Percentiles rank a stretch among this genome's conserved stretches.
These are phyloP conservation scores for Trifolium dubium DNA, from an alignment of 306 rosid genomes.

Conservation along the genomic window DNA sequence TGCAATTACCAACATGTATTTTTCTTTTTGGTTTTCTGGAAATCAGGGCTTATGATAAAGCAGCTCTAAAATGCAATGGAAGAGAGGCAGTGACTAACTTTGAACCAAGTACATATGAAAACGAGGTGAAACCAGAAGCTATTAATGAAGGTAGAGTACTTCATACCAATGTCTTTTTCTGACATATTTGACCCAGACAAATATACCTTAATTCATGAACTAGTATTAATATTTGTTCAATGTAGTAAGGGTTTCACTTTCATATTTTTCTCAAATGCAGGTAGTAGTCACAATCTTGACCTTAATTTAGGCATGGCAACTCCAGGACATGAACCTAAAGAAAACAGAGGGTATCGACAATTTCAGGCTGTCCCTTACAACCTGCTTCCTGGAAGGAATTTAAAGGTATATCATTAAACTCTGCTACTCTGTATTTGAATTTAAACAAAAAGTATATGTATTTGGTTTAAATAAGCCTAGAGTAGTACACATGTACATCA, in stretches of 20 bases:
- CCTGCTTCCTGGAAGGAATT: conserved; percentile 54
- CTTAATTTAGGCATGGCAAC: conserved; percentile 88
- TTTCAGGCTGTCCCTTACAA: conserved; percentile 57
- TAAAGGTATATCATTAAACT: conserved; percentile 52
- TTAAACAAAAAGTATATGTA: too few species aligned
- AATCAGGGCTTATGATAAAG: conserved; percentile 98
- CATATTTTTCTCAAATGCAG: conserved; percentile 49
- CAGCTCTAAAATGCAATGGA: conserved; percentile 96
- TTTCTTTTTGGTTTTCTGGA: conserved; percentile 85
- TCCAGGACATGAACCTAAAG: conserved; percentile 60
- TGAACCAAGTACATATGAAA: conserved; percentile 78
- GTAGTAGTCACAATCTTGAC: conserved; percentile 76
- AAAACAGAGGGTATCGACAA: conserved; percentile 57
- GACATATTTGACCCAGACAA: neutral
- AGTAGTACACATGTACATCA: too few species aligned
- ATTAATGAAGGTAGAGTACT: conserved; percentile 65
- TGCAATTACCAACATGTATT: conserved; percentile 69
- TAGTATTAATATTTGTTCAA: neutral
- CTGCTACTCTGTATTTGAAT: too few species aligned
- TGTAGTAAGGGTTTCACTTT: conserved; percentile 16
- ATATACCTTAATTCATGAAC: neutral
- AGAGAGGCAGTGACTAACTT: conserved; percentile 98
- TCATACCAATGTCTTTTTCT: conserved; percentile 15
- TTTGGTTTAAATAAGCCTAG: too few species aligned
- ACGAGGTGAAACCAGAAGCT: conserved; percentile 62